These are phyloP conservation scores for Saprolegnia diclina DNA, from an alignment of 352 stramenopile genomes.

Conservation along the genomic window DNA sequence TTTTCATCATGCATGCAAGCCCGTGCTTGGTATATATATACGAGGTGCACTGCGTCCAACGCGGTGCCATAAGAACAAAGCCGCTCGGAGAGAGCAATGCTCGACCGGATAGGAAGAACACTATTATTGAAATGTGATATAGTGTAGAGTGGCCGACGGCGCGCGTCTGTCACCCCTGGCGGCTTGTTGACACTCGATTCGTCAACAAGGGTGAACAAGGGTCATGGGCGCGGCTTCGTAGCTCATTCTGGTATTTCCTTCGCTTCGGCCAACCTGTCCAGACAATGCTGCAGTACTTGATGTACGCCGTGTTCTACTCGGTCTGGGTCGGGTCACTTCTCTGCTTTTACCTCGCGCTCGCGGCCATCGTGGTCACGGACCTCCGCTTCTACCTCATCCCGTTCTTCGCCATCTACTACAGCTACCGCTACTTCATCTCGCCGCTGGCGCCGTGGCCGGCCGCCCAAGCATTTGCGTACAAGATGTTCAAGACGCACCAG, in stretches of 20 bases:
- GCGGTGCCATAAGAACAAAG: background rate
- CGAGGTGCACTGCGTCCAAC: no score
- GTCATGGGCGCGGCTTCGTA: background rate
- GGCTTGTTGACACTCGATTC: background rate
- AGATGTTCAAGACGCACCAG: slow-evolving; percentile 35
- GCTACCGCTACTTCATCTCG: slow-evolving; percentile 12
- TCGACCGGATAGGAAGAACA: background rate
- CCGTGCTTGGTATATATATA: no score
- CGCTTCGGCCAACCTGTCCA: background rate
- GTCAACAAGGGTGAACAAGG: background rate
- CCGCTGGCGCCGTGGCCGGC: background rate
- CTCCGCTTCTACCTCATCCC: slow-evolving; percentile 1
- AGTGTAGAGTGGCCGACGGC: background rate
- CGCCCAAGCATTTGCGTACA: slow-evolving; percentile 25
- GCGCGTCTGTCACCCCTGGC: background rate
- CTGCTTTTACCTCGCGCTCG: background rate
- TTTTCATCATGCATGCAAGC: no score
- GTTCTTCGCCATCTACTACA: slow-evolving; percentile 22
- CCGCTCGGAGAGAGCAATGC: background rate
- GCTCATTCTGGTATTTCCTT: slow-evolving; percentile 8
- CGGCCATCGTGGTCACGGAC: slow-evolving; percentile 14
- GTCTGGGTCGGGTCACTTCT: slow-evolving; percentile 11
- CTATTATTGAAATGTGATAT: no score
- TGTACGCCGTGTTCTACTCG: slow-evolving; percentile 12
- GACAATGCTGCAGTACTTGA: slow-evolving; percentile 11